A percentile compares a stretch with the other conserved stretches of the same genome.
phyloP scores from a whole-genome alignment of 805 yeast genomes.

The Cyberlindnera galapagoensis region DNA sequence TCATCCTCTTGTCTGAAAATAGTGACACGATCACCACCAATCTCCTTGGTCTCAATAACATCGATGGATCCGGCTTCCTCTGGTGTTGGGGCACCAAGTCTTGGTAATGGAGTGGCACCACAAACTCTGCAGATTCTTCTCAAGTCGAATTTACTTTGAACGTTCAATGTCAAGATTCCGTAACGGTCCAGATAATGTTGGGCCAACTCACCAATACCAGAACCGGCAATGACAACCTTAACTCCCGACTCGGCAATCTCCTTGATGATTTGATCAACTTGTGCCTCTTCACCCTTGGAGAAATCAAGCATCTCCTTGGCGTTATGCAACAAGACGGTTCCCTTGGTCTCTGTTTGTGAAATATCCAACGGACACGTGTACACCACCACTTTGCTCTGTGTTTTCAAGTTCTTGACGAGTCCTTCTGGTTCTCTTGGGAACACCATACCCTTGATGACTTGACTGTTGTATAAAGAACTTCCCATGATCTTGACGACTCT shows the following conservation, averaged over 20 bases:
- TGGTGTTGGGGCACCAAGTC: conserved; percentile 91
- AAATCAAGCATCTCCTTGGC: conserved; percentile 97
- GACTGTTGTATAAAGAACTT: conserved; percentile 61
- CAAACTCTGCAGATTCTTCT: conserved; percentile 93
- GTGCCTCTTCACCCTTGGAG: conserved; percentile 93
- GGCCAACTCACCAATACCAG: conserved; percentile 88
- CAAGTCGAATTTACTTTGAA: conserved; percentile 89
- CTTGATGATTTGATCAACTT: conserved; percentile 77
- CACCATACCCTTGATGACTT: conserved; percentile 94
- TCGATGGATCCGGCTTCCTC: conserved; percentile 91
- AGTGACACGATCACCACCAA: conserved; percentile 97
- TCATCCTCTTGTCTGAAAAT: conserved; percentile 72
- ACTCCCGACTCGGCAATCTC: conserved; percentile 82
- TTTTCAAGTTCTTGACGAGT: conserved; percentile 54
- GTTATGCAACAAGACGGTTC: conserved; percentile 91
- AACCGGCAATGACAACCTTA: conserved; percentile 88
- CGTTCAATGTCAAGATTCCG: conserved; percentile 77
- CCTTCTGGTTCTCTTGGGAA: conserved; percentile 98
- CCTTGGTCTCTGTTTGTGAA: conserved; percentile 96
- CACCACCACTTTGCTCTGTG: conserved; percentile 79
- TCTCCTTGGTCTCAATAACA: conserved; percentile 82
- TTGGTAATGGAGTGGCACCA: conserved; percentile 93
- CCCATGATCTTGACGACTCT: conserved; percentile 98
- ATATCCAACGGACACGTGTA: conserved; percentile 93
- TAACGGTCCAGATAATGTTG: conserved; percentile 87